Evolutionary conservation across 202 grass and related monocot species (phyloP).

Genomic region (Zoysia matrella): DNA sequence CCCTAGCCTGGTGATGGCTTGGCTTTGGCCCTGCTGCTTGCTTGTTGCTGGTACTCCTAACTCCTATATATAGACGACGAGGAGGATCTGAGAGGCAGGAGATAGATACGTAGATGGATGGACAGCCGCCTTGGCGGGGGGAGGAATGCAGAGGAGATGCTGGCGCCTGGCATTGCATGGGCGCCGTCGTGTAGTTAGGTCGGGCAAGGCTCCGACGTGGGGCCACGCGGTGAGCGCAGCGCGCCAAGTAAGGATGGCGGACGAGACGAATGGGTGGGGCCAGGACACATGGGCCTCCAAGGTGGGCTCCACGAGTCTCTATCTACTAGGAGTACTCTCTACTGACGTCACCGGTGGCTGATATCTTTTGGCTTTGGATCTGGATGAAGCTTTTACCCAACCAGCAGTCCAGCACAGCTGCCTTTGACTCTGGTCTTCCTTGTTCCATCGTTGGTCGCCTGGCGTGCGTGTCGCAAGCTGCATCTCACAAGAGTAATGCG

Average conservation of each 20-base stretch:
- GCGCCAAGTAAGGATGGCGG: background rate
- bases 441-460: background rate
- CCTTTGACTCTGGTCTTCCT: no score
- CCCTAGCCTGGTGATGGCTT: no score
- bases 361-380: no score
- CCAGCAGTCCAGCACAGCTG: no score
- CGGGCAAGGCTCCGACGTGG: background rate
- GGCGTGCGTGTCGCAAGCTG: background rate
- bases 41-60: no score
- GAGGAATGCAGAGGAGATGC: background rate
- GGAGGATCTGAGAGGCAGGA: background rate
- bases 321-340: no score
- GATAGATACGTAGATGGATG: no score
- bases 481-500: no score
- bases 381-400: no score
- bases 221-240: background rate
- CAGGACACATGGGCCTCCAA: slow-evolving; percentile 41
- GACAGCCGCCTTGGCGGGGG: background rate
- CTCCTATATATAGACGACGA: background rate
- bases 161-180: slow-evolving; percentile 43
- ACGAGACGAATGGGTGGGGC: slow-evolving; percentile 37
- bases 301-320: no score
- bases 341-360: no score
- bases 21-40: no score
- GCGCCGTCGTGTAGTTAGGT: slow-evolving; percentile 29